A percentile compares a stretch with the other conserved stretches of the same genome.
These are phyloP conservation scores for Venturia aucupariae DNA, from an alignment of 2,329 filamentous ascomycete genomes.

Conservation along the genomic window DNA sequence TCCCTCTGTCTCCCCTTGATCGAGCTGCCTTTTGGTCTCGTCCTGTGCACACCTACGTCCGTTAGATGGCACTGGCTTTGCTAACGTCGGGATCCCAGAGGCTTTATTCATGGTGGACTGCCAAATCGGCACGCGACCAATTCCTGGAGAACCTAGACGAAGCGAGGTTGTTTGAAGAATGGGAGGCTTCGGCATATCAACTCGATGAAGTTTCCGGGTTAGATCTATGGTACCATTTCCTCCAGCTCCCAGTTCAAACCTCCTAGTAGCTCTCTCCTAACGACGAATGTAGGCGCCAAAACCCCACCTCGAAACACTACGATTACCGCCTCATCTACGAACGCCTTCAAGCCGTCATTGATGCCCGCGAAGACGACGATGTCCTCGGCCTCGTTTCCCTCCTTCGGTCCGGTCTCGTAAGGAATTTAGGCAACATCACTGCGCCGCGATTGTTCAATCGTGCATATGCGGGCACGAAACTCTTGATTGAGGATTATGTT, in stretches of 20 bases:
- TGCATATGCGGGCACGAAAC: constrained; percentile 80
- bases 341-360: constrained; percentile 60
- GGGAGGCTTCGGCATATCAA: constrained; percentile 73
- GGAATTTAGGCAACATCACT: constrained; percentile 88
- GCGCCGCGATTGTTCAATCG: constrained; percentile 72
- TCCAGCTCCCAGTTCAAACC: neutral
- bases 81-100: constrained; percentile 8
- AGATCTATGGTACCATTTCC: constrained; percentile 57
- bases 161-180: constrained; percentile 69
- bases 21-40: neutral
- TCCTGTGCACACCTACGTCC: too few relatives aligned
- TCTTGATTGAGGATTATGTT: constrained; percentile 85
- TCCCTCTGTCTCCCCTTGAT: too few relatives aligned
- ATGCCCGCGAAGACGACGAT: constrained; percentile 61
- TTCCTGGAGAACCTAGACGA: constrained; percentile 57
- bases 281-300: constrained; percentile 58
- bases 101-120: constrained; percentile 47
- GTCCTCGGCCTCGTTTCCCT: constrained; percentile 68
- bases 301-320: constrained; percentile 71
- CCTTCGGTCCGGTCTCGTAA: constrained; percentile 64
- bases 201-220: constrained; percentile 75
- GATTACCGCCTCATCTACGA: constrained; percentile 78
- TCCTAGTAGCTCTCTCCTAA: neutral
- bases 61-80: neutral
- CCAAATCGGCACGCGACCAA: constrained; percentile 54